These are phyloP conservation scores for Tuber umbilicatum DNA, from an alignment of 495 filamentous ascomycete genomes.

Conservation along the genomic window DNA sequence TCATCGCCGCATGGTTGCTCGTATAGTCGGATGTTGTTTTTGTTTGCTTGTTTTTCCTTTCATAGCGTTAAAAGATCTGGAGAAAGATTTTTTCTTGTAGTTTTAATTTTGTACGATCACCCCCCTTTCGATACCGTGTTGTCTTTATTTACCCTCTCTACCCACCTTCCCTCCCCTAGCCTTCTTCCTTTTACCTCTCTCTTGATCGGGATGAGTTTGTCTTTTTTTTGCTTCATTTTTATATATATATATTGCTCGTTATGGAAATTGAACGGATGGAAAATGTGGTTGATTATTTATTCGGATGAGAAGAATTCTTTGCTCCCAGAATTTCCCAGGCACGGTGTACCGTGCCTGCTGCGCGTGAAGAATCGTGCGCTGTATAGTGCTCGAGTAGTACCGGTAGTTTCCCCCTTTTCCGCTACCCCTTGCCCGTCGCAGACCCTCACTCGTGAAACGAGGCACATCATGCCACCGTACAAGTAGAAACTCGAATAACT, in stretches of 20 bases:
- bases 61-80: background rate
- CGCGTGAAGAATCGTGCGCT: too few species aligned
- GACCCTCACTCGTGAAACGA: too few species aligned
- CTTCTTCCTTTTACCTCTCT: background rate
- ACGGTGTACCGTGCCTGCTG: too few species aligned
- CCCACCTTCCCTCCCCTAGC: background rate
- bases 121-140: background rate
- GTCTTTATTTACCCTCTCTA: background rate
- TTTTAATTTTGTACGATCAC: slow-evolving; percentile 1
- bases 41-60: background rate
- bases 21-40: background rate
- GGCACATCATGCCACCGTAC: too few species aligned
- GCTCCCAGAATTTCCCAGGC: background rate
- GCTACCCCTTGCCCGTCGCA: too few species aligned
- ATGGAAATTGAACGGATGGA: slow-evolving; percentile 4
- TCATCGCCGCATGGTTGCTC: background rate
- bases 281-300: background rate
- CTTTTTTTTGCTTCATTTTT: background rate
- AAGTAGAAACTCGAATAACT: too few species aligned
- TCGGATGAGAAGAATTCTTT: background rate
- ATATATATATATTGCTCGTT: background rate
- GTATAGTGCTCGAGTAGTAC: too few species aligned
- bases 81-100: background rate
- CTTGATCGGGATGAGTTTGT: slow-evolving; percentile 3
- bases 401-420: too few species aligned